A percentile compares a stretch with the other conserved stretches of the same genome.
Evolutionary conservation across 345 rosid species (phyloP).

Genomic region (Heritiera fomes): DNA sequence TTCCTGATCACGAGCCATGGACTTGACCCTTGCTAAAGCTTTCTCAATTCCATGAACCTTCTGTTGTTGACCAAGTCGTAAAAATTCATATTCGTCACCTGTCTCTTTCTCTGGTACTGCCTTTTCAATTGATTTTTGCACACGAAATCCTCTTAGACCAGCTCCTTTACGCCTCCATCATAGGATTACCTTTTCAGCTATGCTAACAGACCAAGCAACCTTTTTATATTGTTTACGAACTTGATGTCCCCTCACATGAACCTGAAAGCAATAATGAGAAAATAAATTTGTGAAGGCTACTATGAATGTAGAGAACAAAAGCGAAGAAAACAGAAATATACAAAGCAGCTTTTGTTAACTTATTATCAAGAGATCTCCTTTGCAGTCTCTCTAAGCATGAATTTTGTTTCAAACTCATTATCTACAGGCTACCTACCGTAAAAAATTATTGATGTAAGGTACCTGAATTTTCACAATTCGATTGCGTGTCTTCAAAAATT

Average conservation of each 20-base stretch:
- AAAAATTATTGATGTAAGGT: slow-evolving; percentile 3
- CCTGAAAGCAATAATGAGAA: slow-evolving; percentile 38
- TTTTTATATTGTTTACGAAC: slow-evolving; percentile 60
- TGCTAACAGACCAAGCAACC: slow-evolving; percentile 63
- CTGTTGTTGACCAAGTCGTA: slow-evolving; percentile 52
- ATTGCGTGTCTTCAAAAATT: slow-evolving; percentile 50
- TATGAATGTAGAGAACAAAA: not conserved
- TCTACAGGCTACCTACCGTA: not conserved
- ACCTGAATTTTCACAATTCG: slow-evolving; percentile 70
- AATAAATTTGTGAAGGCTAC: not conserved
- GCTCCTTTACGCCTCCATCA: slow-evolving; percentile 67
- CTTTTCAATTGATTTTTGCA: slow-evolving; percentile 20
- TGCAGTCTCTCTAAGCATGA: not conserved
- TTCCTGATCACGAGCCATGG: slow-evolving; percentile 57
- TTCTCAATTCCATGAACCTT: slow-evolving; percentile 54
- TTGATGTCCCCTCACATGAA: slow-evolving; percentile 70
- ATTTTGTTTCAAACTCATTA: not conserved
- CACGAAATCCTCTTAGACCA: slow-evolving; percentile 61
- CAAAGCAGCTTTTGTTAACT: not conserved
- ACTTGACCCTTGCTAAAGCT: slow-evolving; percentile 62
- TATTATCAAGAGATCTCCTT: not conserved
- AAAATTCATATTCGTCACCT: slow-evolving; percentile 53
- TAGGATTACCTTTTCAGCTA: slow-evolving; percentile 60
- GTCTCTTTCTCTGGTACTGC: slow-evolving; percentile 24
- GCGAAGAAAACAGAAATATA: too few species aligned